Evolutionary conservation across 1,139 yeast genomes (phyloP), one percentile per base, ranked within the genome.

Genomic region (Blastobotrys aristatus): DNA sequence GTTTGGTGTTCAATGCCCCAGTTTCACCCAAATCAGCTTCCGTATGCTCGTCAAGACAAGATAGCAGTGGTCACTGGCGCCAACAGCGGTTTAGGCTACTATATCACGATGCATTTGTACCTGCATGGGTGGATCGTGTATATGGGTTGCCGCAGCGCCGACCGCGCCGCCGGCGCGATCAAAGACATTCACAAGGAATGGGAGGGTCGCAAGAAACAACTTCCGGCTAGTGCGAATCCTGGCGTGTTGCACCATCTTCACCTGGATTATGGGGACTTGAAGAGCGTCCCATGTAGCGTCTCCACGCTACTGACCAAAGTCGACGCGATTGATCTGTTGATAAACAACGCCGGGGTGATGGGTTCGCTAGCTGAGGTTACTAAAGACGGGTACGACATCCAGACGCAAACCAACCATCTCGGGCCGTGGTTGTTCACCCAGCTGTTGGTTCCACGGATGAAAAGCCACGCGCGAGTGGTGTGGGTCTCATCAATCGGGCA

Each of bases 321-420:
- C 17, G n/a, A 66, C 10, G 65, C 68, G 30, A 64, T 88, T 17
- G 81, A 86, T 62, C 63, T 87, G 22, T 71, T 88, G 39, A 73
- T 88, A 32, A 80, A 86, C 58, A 88, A 87, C 62, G 94, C 96
- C 0, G 95, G 95, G 1, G 80, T 84, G 2, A 82, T 85, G 81
- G 94, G 85, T 2, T 69, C 82, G 13, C 95, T 95, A 0, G 79
- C 71, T 60, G 71, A 76, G 14, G 56, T 70, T 26, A 84, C 96
- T 0, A 67, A 66, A 22, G 95, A 88, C 60, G 82, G 81, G 4
- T 84, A 83, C 60, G 96, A 89, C 62, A 74, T 85, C 27, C 95
- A 86, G 60, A 67, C 85, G 50, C 95, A 86, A 60, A 82, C 90
- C 3, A 86, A 86, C 63, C 87, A 82, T 60, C 69, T 88, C 6